A percentile compares a stretch with the other conserved stretches of the same genome.
Evolutionary conservation across 805 yeast genomes (phyloP).

Genomic region (Torulaspora delbrueckii): DNA sequence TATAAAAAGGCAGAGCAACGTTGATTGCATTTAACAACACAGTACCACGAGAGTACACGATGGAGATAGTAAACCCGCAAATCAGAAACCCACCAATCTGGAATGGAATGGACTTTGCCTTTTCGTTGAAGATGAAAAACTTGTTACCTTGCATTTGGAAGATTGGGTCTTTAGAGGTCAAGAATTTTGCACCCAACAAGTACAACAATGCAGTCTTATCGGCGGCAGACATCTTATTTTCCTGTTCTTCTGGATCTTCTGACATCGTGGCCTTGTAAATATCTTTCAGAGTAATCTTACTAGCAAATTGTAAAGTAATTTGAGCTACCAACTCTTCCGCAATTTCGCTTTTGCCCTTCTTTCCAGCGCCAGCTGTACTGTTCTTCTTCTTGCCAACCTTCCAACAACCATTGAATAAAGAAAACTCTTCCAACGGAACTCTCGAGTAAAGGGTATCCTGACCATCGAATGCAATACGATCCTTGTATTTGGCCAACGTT

Average conservation of each 20-base stretch:
- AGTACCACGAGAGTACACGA: slow-evolving; percentile 21
- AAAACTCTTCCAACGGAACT: slow-evolving; percentile 24
- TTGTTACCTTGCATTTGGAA: slow-evolving; percentile 24
- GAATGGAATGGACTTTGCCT: slow-evolving; percentile 15
- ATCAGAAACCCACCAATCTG: slow-evolving; percentile 22
- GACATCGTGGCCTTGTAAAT: slow-evolving; percentile 20
- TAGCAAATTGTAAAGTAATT: slow-evolving; percentile 16
- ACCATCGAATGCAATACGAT: slow-evolving; percentile 24
- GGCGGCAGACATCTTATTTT: slow-evolving; percentile 19
- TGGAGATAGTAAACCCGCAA: slow-evolving; percentile 20
- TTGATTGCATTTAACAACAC: slow-evolving; percentile 20
- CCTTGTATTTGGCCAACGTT: slow-evolving; percentile 18
- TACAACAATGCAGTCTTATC: slow-evolving; percentile 17
- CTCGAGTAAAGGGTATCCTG: slow-evolving; percentile 24
- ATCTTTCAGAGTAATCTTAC: slow-evolving; percentile 17
- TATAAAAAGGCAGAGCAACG: slow-evolving; percentile 19
- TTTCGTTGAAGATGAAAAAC: slow-evolving; percentile 18
- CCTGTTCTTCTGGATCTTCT: slow-evolving; percentile 18
- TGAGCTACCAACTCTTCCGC: slow-evolving; percentile 15
- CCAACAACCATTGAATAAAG: slow-evolving; percentile 26
- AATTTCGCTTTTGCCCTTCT: background rate
- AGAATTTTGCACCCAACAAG: slow-evolving; percentile 20
- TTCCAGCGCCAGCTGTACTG: background rate
- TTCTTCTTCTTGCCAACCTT: slow-evolving; percentile 18
- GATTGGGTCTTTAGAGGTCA: slow-evolving; percentile 14